These are phyloP conservation scores for Avena insularis DNA, from an alignment of 176 grass and related monocot species.

Conservation along the genomic window DNA sequence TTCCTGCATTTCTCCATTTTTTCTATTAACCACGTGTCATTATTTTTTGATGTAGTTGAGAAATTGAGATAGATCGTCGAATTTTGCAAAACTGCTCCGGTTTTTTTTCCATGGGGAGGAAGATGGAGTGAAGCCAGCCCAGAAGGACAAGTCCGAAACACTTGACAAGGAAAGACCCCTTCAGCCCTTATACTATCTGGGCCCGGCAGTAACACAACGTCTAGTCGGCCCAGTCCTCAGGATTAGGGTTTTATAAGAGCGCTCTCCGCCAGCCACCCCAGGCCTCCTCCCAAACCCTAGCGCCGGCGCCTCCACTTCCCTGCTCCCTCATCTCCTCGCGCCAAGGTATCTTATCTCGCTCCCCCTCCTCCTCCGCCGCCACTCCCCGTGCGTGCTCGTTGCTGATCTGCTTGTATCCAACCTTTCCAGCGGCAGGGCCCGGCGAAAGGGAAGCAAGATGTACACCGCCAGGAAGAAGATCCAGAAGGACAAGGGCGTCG, in stretches of 20 bases:
- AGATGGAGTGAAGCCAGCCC: too few relatives aligned
- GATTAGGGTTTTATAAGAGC: constrained; percentile 57
- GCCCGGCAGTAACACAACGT: too few relatives aligned
- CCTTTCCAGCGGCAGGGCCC: constrained; percentile 26
- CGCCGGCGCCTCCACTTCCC: constrained; percentile 53
- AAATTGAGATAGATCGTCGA: too few relatives aligned
- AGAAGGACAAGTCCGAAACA: too few relatives aligned
- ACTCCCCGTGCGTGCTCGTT: neutral
- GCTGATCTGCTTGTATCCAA: constrained; percentile 29
- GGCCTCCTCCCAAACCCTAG: constrained; percentile 44
- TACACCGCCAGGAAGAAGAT: constrained; percentile 97
- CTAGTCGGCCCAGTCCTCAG: neutral
- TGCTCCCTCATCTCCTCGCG: constrained; percentile 31
- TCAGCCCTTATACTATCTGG: too few relatives aligned
- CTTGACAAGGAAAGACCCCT: too few relatives aligned
- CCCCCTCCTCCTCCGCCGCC: neutral
- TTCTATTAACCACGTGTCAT: too few relatives aligned
- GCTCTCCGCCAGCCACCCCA: neutral
- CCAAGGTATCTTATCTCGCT: constrained; percentile 41
- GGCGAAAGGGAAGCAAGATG: constrained; percentile 66
- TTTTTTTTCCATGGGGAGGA: too few relatives aligned
- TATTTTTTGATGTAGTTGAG: too few relatives aligned
- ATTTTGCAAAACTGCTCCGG: too few relatives aligned
- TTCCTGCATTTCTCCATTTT: too few relatives aligned
- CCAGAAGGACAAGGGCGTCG: constrained; percentile 95